Evolutionary conservation across 2,329 filamentous ascomycete genomes (phyloP).

Genomic region (Aureobasidium zeae): DNA sequence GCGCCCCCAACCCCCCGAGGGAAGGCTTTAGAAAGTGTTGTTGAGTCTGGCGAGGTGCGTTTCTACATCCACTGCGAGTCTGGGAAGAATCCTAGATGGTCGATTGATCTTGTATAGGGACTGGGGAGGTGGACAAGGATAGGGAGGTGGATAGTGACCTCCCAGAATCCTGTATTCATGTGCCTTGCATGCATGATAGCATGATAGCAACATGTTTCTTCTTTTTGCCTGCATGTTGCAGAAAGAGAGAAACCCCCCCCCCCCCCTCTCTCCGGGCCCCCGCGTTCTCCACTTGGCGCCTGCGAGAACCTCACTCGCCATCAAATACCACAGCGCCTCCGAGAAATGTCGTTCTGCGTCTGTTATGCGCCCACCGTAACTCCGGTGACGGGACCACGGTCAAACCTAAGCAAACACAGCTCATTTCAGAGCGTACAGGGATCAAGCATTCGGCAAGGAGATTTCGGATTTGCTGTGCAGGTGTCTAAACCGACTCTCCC

Average conservation of each 20-base stretch:
- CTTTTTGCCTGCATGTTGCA: background rate
- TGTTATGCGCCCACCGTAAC: background rate
- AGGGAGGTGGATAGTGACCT: too few relatives aligned
- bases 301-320: background rate
- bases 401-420: background rate
- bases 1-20: too few relatives aligned
- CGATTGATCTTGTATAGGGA: too few relatives aligned
- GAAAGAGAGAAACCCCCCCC: background rate
- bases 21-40: too few relatives aligned
- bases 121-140: too few relatives aligned
- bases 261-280: background rate
- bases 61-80: too few relatives aligned
- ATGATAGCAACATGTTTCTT: background rate
- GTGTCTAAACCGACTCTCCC: conserved; percentile 5
- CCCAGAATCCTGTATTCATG: too few relatives aligned
- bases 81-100: too few relatives aligned
- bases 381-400: background rate
- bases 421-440: background rate
- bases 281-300: background rate
- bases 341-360: too few relatives aligned
- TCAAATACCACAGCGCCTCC: background rate
- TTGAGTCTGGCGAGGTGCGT: too few relatives aligned
- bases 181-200: too few relatives aligned
- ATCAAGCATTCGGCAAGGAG: conserved; percentile 9
- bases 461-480: conserved; percentile 6